Percentiles rank a stretch among this genome's conserved stretches.
Conservation (phyloP, 768 basidiomycete genomes). For the Auriculariales sp. region DNA sequence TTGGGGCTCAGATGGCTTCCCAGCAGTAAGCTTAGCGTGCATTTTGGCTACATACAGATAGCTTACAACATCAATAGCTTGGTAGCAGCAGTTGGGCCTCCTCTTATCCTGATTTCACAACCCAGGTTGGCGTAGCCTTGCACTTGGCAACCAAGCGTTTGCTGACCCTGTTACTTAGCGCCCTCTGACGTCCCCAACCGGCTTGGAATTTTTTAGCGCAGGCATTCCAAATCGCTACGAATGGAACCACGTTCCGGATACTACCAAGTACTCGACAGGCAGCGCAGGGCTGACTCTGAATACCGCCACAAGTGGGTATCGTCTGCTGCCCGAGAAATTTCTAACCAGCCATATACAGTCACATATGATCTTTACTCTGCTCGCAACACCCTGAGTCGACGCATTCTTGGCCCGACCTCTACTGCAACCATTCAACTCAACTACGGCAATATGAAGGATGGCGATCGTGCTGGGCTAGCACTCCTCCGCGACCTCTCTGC, state of each 20-base stretch:
- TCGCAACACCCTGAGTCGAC: slow-evolving; percentile 6
- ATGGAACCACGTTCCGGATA: slow-evolving; percentile 4
- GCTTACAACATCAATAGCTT: too few relatives aligned
- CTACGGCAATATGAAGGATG: slow-evolving; percentile 3
- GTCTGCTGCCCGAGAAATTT: too few relatives aligned
- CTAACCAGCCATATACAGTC: background rate
- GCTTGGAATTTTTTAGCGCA: background rate
- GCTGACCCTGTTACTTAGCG: background rate
- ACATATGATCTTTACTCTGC: slow-evolving; percentile 5
- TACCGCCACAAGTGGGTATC: slow-evolving; percentile 4
- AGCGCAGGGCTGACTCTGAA: slow-evolving; percentile 4
- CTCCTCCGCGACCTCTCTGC: slow-evolving; percentile 5
- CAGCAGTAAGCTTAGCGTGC: too few relatives aligned
- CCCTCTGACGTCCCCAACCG: background rate
- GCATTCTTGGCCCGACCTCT: slow-evolving; percentile 4
- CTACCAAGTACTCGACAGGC: background rate
- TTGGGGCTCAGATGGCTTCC: slow-evolving; percentile 1
- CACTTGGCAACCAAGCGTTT: background rate
- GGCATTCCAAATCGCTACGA: slow-evolving; percentile 3
- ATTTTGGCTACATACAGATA: too few relatives aligned
- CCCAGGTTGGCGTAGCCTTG: background rate
- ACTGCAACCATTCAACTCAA: slow-evolving; percentile 5
- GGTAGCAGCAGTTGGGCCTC: too few relatives aligned
- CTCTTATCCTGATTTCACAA: too few relatives aligned
- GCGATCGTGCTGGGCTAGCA: slow-evolving; percentile 3